A percentile compares a stretch with the other conserved stretches of the same genome.
Conservation (phyloP, 148 eudicot species). For the Beta vulgaris region DNA sequence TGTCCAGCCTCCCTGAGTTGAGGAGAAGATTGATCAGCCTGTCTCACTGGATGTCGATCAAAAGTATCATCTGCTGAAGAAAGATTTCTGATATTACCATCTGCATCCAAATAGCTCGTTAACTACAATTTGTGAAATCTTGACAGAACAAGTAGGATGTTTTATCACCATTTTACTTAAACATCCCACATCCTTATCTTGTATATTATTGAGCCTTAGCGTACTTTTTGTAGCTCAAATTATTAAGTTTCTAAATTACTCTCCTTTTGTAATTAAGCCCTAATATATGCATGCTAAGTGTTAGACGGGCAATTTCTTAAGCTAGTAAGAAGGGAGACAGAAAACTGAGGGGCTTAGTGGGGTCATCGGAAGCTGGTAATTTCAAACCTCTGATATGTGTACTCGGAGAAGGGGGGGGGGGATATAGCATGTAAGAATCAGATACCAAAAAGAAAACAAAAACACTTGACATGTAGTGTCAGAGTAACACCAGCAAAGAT, state of each 20-base stretch:
- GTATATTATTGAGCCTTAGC: not conserved
- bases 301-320: not conserved
- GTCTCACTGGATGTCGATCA: constrained; percentile 44
- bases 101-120: constrained; percentile 1
- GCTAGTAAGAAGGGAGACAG: no score
- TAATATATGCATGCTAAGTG: not conserved
- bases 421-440: no score
- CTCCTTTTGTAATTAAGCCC: not conserved
- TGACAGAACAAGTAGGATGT: not conserved
- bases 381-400: no score
- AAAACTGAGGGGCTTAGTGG: no score
- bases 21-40: constrained; percentile 38
- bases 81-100: constrained; percentile 18
- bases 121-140: not conserved
- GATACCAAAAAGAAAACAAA: no score
- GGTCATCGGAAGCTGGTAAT: no score
- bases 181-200: not conserved
- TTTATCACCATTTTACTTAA: not conserved
- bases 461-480: no score
- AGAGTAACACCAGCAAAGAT: no score
- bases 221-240: not conserved
- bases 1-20: constrained; percentile 35
- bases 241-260: not conserved
- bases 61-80: constrained; percentile 39
- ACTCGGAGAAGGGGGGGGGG: no score